A percentile compares a stretch with the other conserved stretches of the same genome.
Evolutionary conservation across 768 basidiomycete genomes (phyloP).

Genomic region (Lactifluus piperatus): DNA sequence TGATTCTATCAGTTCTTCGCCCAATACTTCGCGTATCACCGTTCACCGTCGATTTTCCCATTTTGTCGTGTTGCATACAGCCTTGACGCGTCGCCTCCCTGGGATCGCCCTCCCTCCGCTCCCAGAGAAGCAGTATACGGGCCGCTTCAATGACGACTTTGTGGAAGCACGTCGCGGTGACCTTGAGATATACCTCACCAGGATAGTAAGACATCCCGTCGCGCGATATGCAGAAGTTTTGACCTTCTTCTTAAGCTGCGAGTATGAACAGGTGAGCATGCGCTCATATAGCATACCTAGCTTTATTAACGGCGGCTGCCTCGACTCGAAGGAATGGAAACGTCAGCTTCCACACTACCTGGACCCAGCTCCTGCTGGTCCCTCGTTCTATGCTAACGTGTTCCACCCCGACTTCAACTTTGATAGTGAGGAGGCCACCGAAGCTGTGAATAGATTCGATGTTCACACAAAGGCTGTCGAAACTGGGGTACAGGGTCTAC

Average conservation of each 20-base stretch:
- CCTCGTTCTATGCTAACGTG: slow-evolving; percentile 68
- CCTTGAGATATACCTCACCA: slow-evolving; percentile 66
- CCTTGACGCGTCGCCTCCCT: slow-evolving; percentile 57
- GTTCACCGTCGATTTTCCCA: slow-evolving; percentile 81
- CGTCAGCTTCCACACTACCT: slow-evolving; percentile 52
- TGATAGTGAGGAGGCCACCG: slow-evolving; percentile 61
- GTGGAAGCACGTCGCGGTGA: slow-evolving; percentile 77
- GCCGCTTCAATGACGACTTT: slow-evolving; percentile 72
- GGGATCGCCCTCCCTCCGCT: slow-evolving; percentile 74
- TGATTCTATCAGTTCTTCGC: slow-evolving; percentile 22
- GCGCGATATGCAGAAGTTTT: slow-evolving; percentile 71
- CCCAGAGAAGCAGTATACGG: slow-evolving; percentile 80
- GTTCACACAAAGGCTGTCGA: slow-evolving; percentile 57
- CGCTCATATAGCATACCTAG: not conserved
- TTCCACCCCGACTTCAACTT: slow-evolving; percentile 83
- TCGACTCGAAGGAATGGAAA: slow-evolving; percentile 55
- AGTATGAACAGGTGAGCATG: slow-evolving; percentile 57
- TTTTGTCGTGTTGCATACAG: slow-evolving; percentile 69
- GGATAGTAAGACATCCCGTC: slow-evolving; percentile 66
- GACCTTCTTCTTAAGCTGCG: slow-evolving; percentile 71
- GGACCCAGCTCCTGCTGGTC: slow-evolving; percentile 55
- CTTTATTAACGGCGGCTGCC: not conserved
- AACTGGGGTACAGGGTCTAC: slow-evolving; percentile 57
- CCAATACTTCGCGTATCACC: slow-evolving; percentile 49
- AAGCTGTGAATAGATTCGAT: slow-evolving; percentile 52